These are phyloP conservation scores for Salix brachista DNA, from an alignment of 345 rosid genomes.

Conservation along the genomic window DNA sequence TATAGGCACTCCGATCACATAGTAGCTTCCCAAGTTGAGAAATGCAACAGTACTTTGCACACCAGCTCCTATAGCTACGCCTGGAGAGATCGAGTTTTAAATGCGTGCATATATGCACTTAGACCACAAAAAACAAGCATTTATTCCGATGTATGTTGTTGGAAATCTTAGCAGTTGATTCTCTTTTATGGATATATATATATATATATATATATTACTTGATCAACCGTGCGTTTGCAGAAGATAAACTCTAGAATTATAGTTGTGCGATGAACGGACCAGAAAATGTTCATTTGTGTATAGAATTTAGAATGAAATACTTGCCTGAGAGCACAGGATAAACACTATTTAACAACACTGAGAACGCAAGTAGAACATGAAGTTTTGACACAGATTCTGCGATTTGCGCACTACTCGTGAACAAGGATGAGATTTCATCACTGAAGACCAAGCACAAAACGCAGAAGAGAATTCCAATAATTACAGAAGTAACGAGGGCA, in stretches of 20 bases:
- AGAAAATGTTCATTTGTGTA: no score
- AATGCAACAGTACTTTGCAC: slow-evolving; percentile 36
- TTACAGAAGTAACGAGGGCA: slow-evolving; percentile 9
- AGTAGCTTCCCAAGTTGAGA: slow-evolving; percentile 46
- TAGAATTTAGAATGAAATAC: neutral
- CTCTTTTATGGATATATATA: neutral
- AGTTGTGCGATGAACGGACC: neutral
- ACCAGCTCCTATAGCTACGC: slow-evolving; percentile 52
- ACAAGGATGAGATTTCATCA: slow-evolving; percentile 22
- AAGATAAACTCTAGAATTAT: neutral
- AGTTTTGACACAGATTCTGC: slow-evolving; percentile 29
- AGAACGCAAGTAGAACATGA: slow-evolving; percentile 35
- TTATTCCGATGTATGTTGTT: no score
- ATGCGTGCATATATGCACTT: no score
- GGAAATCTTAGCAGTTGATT: neutral
- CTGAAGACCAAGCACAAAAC: slow-evolving; percentile 32
- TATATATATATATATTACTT: neutral
- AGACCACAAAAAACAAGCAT: no score
- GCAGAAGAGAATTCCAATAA: slow-evolving; percentile 30
- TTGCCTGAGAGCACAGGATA: slow-evolving; percentile 38
- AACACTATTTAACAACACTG: slow-evolving; percentile 37
- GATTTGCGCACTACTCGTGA: slow-evolving; percentile 27
- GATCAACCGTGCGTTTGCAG: no score
- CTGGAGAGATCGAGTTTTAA: slow-evolving; percentile 10
- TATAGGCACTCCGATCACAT: slow-evolving; percentile 42